Evolutionary conservation across 2,329 filamentous ascomycete species (phyloP), one percentile per base, ranked within the genome.

Genomic region (Cercospora zeae-maydis): DNA sequence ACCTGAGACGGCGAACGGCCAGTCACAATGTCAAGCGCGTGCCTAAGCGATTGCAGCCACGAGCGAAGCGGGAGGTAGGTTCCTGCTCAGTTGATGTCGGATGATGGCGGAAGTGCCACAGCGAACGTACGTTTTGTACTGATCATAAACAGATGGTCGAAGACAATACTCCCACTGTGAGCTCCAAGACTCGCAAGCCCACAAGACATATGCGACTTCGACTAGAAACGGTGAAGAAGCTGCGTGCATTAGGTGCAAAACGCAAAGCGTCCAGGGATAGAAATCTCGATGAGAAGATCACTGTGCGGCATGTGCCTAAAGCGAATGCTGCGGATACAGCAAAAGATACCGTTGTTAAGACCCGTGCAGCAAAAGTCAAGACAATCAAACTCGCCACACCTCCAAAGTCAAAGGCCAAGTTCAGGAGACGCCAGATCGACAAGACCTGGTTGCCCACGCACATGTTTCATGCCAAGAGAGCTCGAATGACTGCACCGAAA

Each of bases 391-490:
- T 93, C 56, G 90, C 91, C 59, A 81, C 85, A n/a, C 83, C 86
- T 4, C 79, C 80, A 4, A 80, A 75, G 75, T 87, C 86, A 1
- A 83, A 82, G 49, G 85, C 84, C 21, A 93, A 88, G 71, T 98
- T 92, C 74, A 87, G 88, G 68, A 95, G 92, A 77, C 87, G 95
- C 33, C 93, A 98, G 74, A 80, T 88, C 51, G 83, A 90, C 75
- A 98, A 98, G 80, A 92, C 90, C 2, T 97, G 93, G 92, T 81
- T 99, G 14, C 95, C 95, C 0, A 98, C 95, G 6, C 95, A 99
- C 75, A 79, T 96, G 67, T 99, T 90, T 84, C 93, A 96, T 77
- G 88, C 93, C 2, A 99, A 99, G 76, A 83, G 95, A 63, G 92
- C 95, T 21, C 89, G 85, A 64, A 96, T 99, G 90, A 92, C 92